phyloP scores from a whole-genome alignment of 2,329 filamentous ascomycete genomes.

The Tolypocladium cylindrosporum region DNA sequence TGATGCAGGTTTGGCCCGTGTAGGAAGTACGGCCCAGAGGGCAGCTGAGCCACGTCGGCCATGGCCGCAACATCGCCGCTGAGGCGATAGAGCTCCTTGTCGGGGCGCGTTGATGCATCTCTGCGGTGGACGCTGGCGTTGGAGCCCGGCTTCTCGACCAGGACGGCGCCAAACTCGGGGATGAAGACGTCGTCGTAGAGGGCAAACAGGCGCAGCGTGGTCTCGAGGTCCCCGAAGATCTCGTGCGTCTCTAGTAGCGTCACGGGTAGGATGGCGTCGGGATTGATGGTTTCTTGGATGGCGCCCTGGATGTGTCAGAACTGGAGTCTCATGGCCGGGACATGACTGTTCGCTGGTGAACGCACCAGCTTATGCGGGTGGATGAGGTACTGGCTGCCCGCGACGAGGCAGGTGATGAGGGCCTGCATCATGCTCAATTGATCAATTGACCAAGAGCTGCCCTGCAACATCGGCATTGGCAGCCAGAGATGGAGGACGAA shows the following conservation, averaged over 20 bases:
- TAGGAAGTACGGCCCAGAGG: slow-evolving; percentile 30
- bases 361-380: slow-evolving; percentile 26
- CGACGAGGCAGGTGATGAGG: slow-evolving; percentile 25
- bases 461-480: neutral
- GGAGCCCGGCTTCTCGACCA: slow-evolving; percentile 25
- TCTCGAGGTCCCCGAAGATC: slow-evolving; percentile 25
- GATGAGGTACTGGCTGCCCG: slow-evolving; percentile 27
- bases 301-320: slow-evolving; percentile 17
- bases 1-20: slow-evolving; percentile 30
- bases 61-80: slow-evolving; percentile 6
- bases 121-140: slow-evolving; percentile 4
- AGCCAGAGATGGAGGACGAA: neutral
- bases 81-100: neutral
- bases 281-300: slow-evolving; percentile 30
- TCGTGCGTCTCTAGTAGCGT: slow-evolving; percentile 28
- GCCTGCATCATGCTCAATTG: slow-evolving; percentile 13
- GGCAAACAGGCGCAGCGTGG: slow-evolving; percentile 20
- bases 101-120: neutral
- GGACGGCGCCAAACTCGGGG: slow-evolving; percentile 25
- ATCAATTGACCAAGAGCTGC: neutral
- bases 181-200: slow-evolving; percentile 27
- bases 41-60: slow-evolving; percentile 13
- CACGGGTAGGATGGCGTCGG: slow-evolving; percentile 28
- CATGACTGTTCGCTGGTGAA: neutral
- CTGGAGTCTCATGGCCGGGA: neutral